Evolutionary conservation across 495 filamentous ascomycete genomes (phyloP).

Genomic region (Penicillium paxilli): DNA sequence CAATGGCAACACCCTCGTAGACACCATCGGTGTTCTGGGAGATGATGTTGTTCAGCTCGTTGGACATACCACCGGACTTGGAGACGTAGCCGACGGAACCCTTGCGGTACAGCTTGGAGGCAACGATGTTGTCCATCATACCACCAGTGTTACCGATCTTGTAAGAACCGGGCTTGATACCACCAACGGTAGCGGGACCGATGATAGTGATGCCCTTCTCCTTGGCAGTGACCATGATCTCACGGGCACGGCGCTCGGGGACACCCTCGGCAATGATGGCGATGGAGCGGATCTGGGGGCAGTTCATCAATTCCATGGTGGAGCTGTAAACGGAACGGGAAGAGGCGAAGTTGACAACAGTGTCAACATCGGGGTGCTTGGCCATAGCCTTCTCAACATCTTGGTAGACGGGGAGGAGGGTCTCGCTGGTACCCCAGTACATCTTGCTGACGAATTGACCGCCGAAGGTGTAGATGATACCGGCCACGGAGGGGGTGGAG

Average conservation of each 20-base stretch:
- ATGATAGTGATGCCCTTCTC: conserved; percentile 99
- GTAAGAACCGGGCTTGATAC: conserved; percentile 98
- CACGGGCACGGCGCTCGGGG: conserved; percentile 94
- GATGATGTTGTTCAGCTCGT: conserved; percentile 99
- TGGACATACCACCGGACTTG: conserved; percentile 99
- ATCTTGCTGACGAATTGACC: conserved; percentile 99
- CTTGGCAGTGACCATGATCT: conserved; percentile 91
- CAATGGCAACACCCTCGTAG: conserved; percentile 98
- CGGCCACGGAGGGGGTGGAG: conserved; percentile 90
- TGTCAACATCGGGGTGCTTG: conserved; percentile 97
- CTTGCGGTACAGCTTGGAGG: conserved; percentile 99
- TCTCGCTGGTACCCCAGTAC: conserved; percentile 99
- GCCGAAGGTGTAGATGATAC: conserved; percentile 99
- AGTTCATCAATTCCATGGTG: conserved; percentile 97
- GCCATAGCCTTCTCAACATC: conserved; percentile 88
- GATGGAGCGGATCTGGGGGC: conserved; percentile 94
- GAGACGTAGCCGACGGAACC: conserved; percentile 98
- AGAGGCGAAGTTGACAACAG: conserved; percentile 98
- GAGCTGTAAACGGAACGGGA: conserved; percentile 97
- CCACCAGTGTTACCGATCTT: conserved; percentile 99
- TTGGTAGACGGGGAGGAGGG: conserved; percentile 97
- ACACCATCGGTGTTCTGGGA: conserved; percentile 94
- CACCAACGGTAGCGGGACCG: conserved; percentile 96
- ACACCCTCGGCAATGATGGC: conserved; percentile 99
- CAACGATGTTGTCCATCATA: conserved; percentile 99